Base-by-base conservation (phyloP, 345 rosid genomes). In the Pistacia atlantica region DNA sequence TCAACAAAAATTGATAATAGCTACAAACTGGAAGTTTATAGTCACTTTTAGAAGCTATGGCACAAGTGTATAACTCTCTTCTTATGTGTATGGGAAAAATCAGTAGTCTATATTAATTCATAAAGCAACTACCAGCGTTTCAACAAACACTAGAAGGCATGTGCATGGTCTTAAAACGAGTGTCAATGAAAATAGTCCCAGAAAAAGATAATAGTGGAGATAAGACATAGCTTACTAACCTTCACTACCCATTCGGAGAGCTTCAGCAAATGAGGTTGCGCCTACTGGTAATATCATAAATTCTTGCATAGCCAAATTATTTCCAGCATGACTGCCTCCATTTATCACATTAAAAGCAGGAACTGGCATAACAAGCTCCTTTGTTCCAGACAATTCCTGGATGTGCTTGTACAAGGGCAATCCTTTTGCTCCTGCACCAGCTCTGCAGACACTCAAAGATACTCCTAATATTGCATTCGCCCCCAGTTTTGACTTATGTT, bases 271-370 rank as follows among this genome's bases (percentile, higher is more conserved):
- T 2, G 97, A 92, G 65, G 80, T 71, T 18, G 99, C 99, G 51
- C 98, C 97, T 3, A 96, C 97, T 2, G 99, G 98, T 38, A 96
- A 75, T 57, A 94, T 91, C 99, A 94, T 96, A 79, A 96, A 96
- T 84, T 96, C 98, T 78, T 97, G 98, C 98, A 97, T 93, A 63
- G 99, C 99, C 81, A 96, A 86, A 82, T 93, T 94, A 79, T 97
- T 97, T 75, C 98, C 97, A 17, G 98, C 99, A 78, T 94, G 99
- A 82, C 94, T 91, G 10, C 99, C 97, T 72, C 98, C 99, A 85
- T 97, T 94, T 62, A 94, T 92, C 64, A 97, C 99, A 83, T 94
- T 94, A 49, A 90, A 94, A 54, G 98, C 99, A 10, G 99, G 99
- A 80, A 97, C 97, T 0, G 97, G 97, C 95, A 94, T 92, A 4